phyloP scores from a whole-genome alignment of 441 rosid species.

The Eutrema salsugineum region DNA sequence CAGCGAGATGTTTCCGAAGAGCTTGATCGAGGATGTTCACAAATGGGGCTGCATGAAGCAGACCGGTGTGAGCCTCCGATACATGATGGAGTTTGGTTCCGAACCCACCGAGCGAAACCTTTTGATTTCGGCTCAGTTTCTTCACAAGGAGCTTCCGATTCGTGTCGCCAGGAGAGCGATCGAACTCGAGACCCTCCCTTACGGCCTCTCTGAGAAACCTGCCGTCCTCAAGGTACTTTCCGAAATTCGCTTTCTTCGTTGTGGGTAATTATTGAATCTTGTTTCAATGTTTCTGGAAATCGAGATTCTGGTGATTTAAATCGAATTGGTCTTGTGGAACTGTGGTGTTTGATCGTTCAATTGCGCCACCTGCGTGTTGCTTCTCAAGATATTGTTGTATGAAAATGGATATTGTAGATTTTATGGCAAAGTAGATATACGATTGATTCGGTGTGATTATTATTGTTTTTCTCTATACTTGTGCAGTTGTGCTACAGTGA shows the following conservation, averaged over 20 bases:
- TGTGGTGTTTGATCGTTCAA: background rate
- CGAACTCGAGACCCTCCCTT: constrained; percentile 77
- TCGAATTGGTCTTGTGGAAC: background rate
- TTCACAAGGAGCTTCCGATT: constrained; percentile 86
- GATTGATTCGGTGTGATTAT: background rate
- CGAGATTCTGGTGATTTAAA: background rate
- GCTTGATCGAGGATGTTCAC: constrained; percentile 63
- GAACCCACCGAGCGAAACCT: constrained; percentile 61
- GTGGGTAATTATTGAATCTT: background rate
- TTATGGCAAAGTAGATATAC: background rate
- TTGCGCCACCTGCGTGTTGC: background rate
- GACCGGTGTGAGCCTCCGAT: constrained; percentile 85
- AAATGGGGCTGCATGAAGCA: constrained; percentile 92
- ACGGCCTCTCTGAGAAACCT: constrained; percentile 77
- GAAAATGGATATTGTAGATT: constrained; percentile 5
- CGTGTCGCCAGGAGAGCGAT: constrained; percentile 77
- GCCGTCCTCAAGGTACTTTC: constrained; percentile 59
- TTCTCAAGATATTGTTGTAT: background rate
- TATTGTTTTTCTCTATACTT: background rate
- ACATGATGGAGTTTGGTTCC: constrained; percentile 97
- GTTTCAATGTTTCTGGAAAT: background rate
- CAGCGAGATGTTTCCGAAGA: constrained; percentile 51
- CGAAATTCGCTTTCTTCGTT: background rate
- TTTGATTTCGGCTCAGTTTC: constrained; percentile 78
- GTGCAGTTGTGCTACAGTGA: constrained; percentile 11